phyloP scores from a whole-genome alignment of 805 yeast genomes.

The Suhomyces faveliae region DNA sequence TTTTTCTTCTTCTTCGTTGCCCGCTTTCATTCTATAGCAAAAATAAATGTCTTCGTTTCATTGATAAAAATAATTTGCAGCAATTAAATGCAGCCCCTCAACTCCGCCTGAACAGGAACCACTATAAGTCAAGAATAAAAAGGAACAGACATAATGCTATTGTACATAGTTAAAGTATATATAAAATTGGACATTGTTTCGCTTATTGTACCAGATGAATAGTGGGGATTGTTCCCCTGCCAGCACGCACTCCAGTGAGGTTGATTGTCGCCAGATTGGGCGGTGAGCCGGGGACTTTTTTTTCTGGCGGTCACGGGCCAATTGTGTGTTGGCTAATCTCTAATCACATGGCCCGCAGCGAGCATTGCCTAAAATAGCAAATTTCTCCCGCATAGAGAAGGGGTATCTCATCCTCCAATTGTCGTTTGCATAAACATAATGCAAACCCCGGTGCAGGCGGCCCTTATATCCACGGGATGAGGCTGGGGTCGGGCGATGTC shows the following conservation, averaged over 20 bases:
- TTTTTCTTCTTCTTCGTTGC: not conserved
- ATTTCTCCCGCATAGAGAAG: not conserved
- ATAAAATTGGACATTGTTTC: not conserved
- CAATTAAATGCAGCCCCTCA: not conserved
- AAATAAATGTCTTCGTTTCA: not conserved
- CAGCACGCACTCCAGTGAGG: not conserved
- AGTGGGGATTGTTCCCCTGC: not conserved
- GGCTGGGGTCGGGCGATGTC: too few relatives aligned
- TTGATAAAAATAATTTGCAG: not conserved
- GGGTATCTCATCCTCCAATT: not conserved
- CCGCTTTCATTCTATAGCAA: not conserved
- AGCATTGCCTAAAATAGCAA: not conserved
- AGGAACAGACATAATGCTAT: not conserved
- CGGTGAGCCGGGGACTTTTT: too few relatives aligned
- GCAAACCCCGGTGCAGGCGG: slow-evolving; percentile 1
- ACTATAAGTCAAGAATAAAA: not conserved
- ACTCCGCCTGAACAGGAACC: not conserved
- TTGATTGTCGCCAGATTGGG: not conserved
- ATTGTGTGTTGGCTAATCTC: not conserved
- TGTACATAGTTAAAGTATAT: not conserved
- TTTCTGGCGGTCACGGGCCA: slow-evolving; percentile 1
- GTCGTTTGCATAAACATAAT: not conserved
- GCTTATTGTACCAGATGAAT: too few relatives aligned
- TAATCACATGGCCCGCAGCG: not conserved
- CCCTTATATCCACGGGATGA: not conserved